These are phyloP conservation scores for Camellia lanceoleosa DNA, from an alignment of 148 eudicot genomes.

Conservation along the genomic window DNA sequence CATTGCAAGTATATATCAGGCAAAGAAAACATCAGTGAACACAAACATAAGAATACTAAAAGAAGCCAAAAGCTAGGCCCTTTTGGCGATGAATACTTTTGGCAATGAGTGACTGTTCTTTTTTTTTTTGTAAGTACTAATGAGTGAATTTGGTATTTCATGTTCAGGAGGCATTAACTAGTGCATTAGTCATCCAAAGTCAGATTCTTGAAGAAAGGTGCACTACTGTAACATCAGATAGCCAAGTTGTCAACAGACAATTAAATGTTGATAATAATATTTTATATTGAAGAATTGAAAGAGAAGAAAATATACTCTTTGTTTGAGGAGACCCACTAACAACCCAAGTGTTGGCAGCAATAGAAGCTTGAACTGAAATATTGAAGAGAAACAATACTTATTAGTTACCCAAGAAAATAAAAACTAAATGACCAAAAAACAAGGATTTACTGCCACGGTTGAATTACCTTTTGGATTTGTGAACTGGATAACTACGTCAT, in stretches of 20 bases:
- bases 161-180: too few species aligned
- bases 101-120: too few species aligned
- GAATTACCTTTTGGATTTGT: slow-evolving; percentile 66
- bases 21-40: too few species aligned
- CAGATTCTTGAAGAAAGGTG: background rate
- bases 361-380: slow-evolving; percentile 84
- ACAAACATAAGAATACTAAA: too few species aligned
- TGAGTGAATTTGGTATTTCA: too few species aligned
- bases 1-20: too few species aligned
- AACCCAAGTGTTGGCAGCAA: slow-evolving; percentile 94
- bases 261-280: background rate
- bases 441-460: background rate
- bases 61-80: too few species aligned
- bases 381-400: background rate
- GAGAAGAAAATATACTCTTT: slow-evolving; percentile 53
- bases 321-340: slow-evolving; percentile 91
- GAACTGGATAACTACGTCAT: slow-evolving; percentile 85
- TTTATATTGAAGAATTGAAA: background rate
- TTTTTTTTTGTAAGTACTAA: too few species aligned
- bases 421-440: background rate
- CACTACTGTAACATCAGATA: background rate
- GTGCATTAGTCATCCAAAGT: too few species aligned
- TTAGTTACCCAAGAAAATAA: background rate
- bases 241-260: background rate
- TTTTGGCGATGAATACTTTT: too few species aligned